Conservation (phyloP, 306 rosid genomes). For the Vigna radiata region DNA sequence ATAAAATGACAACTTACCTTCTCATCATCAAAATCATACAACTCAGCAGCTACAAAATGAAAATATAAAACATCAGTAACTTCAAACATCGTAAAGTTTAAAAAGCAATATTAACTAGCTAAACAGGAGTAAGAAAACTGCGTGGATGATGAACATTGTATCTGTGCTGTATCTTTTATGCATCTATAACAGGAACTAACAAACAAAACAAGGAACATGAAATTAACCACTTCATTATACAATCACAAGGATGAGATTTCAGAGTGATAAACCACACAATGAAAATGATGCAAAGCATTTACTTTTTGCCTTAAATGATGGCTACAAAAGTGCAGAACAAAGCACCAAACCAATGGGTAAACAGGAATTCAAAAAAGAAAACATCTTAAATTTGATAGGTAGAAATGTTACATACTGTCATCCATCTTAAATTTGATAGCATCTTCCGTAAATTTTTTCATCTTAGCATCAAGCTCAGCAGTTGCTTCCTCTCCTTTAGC, state of each 20-base stretch:
- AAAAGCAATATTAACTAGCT: conserved; percentile 13
- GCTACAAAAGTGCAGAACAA: background rate
- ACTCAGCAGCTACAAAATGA: conserved; percentile 81
- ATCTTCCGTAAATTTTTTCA: conserved; percentile 99
- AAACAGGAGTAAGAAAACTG: background rate
- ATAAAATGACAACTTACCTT: conserved; percentile 61
- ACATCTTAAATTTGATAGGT: background rate
- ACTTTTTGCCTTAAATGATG: background rate
- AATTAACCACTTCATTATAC: background rate
- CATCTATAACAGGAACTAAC: conserved; percentile 18
- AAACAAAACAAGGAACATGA: background rate
- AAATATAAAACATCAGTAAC: conserved; percentile 41
- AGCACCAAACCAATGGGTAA: background rate
- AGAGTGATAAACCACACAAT: background rate
- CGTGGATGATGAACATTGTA: background rate
- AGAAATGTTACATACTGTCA: conserved; percentile 67
- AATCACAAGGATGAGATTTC: conserved; percentile 8
- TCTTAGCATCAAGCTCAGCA: conserved; percentile 97
- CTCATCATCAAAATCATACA: conserved; percentile 95
- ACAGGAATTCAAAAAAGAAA: background rate
- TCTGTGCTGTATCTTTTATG: background rate
- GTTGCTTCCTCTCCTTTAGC: conserved; percentile 99
- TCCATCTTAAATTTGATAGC: conserved; percentile 99
- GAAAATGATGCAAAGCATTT: too few species aligned
- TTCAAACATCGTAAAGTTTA: conserved; percentile 14